Percentiles rank a stretch among this genome's conserved stretches.
Evolutionary conservation across 179 eudicot genomes (phyloP).

Genomic region (Drosera spatulata): DNA sequence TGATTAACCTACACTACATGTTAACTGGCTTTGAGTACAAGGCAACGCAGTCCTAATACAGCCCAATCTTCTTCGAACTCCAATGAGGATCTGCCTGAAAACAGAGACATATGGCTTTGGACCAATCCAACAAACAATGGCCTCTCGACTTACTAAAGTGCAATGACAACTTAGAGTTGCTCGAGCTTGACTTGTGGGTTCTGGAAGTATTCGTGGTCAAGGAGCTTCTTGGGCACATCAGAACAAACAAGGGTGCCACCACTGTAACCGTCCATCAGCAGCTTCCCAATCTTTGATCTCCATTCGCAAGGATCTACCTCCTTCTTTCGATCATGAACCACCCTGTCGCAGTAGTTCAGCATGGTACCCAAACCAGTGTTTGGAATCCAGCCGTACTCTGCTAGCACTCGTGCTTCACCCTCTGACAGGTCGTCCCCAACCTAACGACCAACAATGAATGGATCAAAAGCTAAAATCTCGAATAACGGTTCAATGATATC

Average conservation of each 20-base stretch:
- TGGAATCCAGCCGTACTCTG: constrained; percentile 81
- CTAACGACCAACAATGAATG: constrained; percentile 16
- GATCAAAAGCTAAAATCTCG: too few species aligned
- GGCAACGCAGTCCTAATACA: too few species aligned
- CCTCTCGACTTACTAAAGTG: too few species aligned
- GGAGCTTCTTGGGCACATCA: constrained; percentile 31
- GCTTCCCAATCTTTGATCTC: constrained; percentile 69
- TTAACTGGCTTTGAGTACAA: too few species aligned
- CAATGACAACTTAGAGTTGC: background rate
- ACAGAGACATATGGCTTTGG: too few species aligned
- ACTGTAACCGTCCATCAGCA: constrained; percentile 62
- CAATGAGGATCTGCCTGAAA: too few species aligned
- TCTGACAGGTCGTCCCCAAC: constrained; percentile 82
- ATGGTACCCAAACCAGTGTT: constrained; percentile 84
- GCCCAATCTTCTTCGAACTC: too few species aligned
- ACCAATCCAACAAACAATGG: too few species aligned
- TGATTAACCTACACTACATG: too few species aligned
- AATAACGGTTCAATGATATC: too few species aligned
- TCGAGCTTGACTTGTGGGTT: constrained; percentile 49
- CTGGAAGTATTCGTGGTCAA: constrained; percentile 21
- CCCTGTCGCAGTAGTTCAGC: constrained; percentile 87
- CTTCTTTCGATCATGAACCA: constrained; percentile 66
- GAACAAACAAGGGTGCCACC: constrained; percentile 54
- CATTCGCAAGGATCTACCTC: constrained; percentile 68
- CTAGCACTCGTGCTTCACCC: constrained; percentile 81